phyloP scores from a whole-genome alignment of 257 asterid species.

The Fraxinus cuspidata region DNA sequence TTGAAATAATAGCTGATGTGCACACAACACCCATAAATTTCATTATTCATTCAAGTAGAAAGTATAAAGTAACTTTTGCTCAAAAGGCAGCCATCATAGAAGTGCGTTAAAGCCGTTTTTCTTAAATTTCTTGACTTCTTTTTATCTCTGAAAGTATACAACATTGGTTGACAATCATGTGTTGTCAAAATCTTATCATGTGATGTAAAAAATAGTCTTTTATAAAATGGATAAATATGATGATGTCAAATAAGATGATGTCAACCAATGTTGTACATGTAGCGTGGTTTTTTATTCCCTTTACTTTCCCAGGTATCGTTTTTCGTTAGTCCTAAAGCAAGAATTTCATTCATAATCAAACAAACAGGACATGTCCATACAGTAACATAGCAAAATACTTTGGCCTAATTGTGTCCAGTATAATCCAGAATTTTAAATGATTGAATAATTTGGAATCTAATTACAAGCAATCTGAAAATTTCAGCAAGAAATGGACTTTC shows the following conservation, averaged over 20 bases:
- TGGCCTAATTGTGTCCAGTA: background rate
- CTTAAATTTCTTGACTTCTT: background rate
- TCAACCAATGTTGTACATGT: too few relatives aligned
- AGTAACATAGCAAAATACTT: background rate
- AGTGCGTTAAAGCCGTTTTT: background rate
- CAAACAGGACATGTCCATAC: background rate
- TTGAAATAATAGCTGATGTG: background rate
- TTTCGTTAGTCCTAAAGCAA: background rate
- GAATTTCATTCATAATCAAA: background rate
- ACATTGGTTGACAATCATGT: too few relatives aligned
- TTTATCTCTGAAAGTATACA: background rate
- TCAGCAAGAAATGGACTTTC: background rate
- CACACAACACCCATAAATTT: background rate
- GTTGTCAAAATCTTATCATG: too few relatives aligned
- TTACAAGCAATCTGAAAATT: background rate
- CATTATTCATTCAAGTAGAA: slow-evolving; percentile 19
- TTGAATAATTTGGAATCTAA: too few relatives aligned
- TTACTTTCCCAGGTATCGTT: background rate
- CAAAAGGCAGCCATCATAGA: slow-evolving; percentile 4
- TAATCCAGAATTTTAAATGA: background rate
- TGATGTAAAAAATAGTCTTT: too few relatives aligned
- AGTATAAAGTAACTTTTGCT: background rate
- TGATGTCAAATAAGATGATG: too few relatives aligned
- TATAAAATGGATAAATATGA: too few relatives aligned
- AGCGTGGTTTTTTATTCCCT: background rate